These are phyloP conservation scores for Desmodesmus armatus DNA, from an alignment of 139 green algal species.

Conservation along the genomic window DNA sequence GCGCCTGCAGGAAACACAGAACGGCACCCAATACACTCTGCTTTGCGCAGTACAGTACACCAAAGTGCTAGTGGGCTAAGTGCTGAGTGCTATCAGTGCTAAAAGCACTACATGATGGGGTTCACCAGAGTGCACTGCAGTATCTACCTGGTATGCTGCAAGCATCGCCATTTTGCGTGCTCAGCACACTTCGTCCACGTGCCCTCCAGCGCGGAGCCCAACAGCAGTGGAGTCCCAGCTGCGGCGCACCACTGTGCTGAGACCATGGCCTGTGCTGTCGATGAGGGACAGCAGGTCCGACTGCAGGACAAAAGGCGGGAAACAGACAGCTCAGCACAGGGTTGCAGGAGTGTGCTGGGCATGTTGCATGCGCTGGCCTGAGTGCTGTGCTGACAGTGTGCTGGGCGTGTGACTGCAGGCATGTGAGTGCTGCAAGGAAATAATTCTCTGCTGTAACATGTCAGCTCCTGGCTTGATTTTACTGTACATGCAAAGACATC, in stretches of 20 bases:
- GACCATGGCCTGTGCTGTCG: slow-evolving; percentile 20
- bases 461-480: background rate
- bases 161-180: slow-evolving; percentile 42
- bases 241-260: slow-evolving; percentile 13
- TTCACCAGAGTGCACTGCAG: background rate
- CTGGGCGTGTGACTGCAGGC: background rate
- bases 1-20: no score
- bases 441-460: background rate
- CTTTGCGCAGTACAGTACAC: no score
- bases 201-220: background rate
- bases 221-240: slow-evolving; percentile 22
- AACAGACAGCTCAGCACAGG: background rate
- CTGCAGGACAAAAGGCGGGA: background rate
- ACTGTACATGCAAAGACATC: background rate
- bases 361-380: background rate
- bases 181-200: background rate
- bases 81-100: no score
- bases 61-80: no score
- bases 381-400: background rate
- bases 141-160: slow-evolving; percentile 20
- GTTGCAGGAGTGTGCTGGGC: background rate
- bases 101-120: background rate
- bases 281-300: slow-evolving; percentile 16
- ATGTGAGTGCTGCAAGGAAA: background rate
- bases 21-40: no score